Conservation (phyloP, 768 basidiomycete species). For the Hygrocybe coccinea region DNA sequence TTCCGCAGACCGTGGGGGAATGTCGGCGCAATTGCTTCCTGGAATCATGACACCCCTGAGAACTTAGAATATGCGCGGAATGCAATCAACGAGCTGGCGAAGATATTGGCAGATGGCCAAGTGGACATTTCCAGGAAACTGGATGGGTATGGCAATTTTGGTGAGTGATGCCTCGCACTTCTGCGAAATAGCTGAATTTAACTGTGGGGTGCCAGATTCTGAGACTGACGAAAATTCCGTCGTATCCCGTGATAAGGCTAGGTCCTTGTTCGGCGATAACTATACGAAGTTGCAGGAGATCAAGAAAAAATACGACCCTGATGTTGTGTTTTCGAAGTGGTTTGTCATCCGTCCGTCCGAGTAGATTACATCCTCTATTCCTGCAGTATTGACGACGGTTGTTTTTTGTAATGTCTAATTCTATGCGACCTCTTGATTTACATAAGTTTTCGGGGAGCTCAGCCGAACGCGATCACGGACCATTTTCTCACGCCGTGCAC, state of each 20-base stretch:
- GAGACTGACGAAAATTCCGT: background rate
- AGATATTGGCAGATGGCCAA: slow-evolving; percentile 28
- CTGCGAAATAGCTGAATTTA: background rate
- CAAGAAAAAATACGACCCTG: slow-evolving; percentile 28
- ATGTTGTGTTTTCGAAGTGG: slow-evolving; percentile 34
- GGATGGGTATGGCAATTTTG: slow-evolving; percentile 45
- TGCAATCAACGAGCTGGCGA: slow-evolving; percentile 27
- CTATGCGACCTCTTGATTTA: too few relatives aligned
- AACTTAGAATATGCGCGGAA: slow-evolving; percentile 29
- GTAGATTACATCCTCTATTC: background rate
- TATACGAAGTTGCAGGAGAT: slow-evolving; percentile 34
- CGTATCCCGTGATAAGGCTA: slow-evolving; percentile 15
- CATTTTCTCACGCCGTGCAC: too few relatives aligned
- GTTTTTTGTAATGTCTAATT: too few relatives aligned
- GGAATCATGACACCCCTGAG: slow-evolving; percentile 32
- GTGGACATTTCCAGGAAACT: slow-evolving; percentile 24
- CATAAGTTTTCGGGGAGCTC: too few relatives aligned
- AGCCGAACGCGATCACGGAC: too few relatives aligned
- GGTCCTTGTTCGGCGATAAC: slow-evolving; percentile 32
- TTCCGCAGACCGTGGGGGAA: slow-evolving; percentile 32
- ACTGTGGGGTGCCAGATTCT: background rate
- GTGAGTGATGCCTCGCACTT: too few relatives aligned
- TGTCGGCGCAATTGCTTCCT: slow-evolving; percentile 31
- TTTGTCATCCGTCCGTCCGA: slow-evolving; percentile 26
- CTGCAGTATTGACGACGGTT: too few relatives aligned